Evolutionary conservation across 352 stramenopile genomes (phyloP).

Genomic region (Phytophthora agathidicida): DNA sequence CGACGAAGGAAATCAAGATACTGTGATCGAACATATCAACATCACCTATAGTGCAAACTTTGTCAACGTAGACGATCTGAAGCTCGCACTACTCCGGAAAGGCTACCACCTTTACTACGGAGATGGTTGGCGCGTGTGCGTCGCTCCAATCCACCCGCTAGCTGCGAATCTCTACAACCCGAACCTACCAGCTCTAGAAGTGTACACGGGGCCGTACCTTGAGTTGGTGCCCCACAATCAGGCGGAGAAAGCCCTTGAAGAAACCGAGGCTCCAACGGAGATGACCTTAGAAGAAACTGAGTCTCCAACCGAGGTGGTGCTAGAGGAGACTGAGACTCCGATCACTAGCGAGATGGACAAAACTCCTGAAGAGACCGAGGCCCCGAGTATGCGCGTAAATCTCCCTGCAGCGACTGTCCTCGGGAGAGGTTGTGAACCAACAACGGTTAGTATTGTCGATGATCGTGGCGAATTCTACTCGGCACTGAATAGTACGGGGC

Average conservation of each 20-base stretch:
- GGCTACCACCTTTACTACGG: slow-evolving; percentile 52
- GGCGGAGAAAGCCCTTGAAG: not conserved
- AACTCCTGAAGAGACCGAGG: not conserved
- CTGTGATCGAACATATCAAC: slow-evolving; percentile 41
- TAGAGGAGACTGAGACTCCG: not conserved
- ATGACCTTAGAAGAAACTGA: not conserved
- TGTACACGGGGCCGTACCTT: slow-evolving; percentile 27
- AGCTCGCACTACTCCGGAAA: slow-evolving; percentile 27
- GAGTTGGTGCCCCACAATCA: slow-evolving; percentile 17
- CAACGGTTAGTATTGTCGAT: not conserved
- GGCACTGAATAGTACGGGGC: slow-evolving; percentile 1
- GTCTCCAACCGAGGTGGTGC: not conserved
- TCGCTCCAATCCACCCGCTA: slow-evolving; percentile 42
- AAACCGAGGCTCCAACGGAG: not conserved
- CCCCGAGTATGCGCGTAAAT: not conserved
- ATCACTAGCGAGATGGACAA: not conserved
- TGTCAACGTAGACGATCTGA: slow-evolving; percentile 4
- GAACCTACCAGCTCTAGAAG: not conserved
- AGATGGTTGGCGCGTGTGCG: slow-evolving; percentile 36
- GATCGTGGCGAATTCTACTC: slow-evolving; percentile 5
- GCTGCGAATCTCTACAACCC: slow-evolving; percentile 42
- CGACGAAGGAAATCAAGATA: slow-evolving; percentile 19
- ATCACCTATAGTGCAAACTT: slow-evolving; percentile 33
- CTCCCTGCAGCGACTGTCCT: not conserved
- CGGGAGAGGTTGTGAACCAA: not conserved